Percentiles rank a stretch among this genome's conserved stretches.
Evolutionary conservation across 208 protist species (phyloP).

Genomic region (Herpetomonas muscarum): DNA sequence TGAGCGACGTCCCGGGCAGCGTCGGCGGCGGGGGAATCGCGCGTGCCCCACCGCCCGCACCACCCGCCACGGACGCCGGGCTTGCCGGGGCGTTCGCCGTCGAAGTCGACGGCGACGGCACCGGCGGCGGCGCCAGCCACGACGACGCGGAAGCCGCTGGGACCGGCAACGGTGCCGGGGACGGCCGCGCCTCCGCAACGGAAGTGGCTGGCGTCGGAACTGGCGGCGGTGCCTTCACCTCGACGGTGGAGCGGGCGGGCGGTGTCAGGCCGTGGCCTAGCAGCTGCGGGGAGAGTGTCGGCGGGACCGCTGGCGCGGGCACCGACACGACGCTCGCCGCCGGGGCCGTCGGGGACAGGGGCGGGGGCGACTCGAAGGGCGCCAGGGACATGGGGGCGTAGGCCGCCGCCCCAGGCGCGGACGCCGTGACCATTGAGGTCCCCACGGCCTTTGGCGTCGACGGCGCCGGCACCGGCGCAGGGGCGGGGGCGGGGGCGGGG

Average conservation of each 20-base stretch:
- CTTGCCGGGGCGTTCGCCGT: background rate
- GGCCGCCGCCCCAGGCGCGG: background rate
- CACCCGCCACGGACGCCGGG: no score
- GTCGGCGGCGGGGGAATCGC: no score
- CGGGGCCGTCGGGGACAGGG: background rate
- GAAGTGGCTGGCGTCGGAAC: background rate
- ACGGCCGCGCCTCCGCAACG: background rate
- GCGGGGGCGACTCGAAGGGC: background rate
- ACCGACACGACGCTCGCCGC: background rate
- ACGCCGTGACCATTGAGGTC: background rate
- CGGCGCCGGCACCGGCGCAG: background rate
- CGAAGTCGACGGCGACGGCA: background rate
- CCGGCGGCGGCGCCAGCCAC: background rate
- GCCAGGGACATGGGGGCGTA: no score
- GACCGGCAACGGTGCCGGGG: slow-evolving; percentile 8
- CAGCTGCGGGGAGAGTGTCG: background rate
- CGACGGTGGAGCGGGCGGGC: slow-evolving; percentile 6
- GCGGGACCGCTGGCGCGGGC: background rate
- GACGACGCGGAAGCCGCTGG: slow-evolving; percentile 1
- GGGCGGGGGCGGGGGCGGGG: background rate
- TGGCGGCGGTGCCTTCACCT: background rate
- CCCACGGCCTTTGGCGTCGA: no score
- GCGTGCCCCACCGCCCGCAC: no score
- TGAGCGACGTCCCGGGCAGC: no score
- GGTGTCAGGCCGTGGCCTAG: slow-evolving; percentile 2